Conservation (phyloP, 192 early-diverging fungal genomes). For the Chytriomyces sp. region DNA sequence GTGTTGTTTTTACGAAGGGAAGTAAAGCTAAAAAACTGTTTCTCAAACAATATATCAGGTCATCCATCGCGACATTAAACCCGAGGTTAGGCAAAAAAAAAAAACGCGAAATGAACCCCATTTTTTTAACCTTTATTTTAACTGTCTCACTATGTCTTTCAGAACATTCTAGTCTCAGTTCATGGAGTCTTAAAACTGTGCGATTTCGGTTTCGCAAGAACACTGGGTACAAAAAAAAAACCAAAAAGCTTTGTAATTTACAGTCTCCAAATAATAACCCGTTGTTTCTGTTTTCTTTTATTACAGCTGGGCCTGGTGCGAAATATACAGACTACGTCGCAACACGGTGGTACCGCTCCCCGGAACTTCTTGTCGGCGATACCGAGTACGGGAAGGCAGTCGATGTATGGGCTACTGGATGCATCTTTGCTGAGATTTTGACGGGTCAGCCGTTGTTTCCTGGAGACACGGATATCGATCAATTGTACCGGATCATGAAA, state of each 20-base stretch:
- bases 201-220: conserved; percentile 71
- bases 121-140: too few species aligned
- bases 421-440: conserved; percentile 68
- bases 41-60: conserved; percentile 38
- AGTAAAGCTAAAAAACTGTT: neutral
- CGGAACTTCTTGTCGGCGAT: conserved; percentile 66
- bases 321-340: conserved; percentile 73
- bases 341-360: conserved; percentile 67
- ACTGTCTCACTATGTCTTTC: too few species aligned
- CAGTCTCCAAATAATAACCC: too few species aligned
- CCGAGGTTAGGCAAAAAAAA: conserved; percentile 49
- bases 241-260: conserved; percentile 31
- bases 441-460: conserved; percentile 71
- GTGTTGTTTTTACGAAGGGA: neutral
- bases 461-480: conserved; percentile 70
- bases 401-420: conserved; percentile 71
- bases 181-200: conserved; percentile 67
- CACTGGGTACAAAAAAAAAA: conserved; percentile 49
- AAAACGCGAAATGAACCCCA: neutral
- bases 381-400: conserved; percentile 71
- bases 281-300: too few species aligned
- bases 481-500: conserved; percentile 70
- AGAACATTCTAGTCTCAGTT: conserved; percentile 66
- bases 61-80: conserved; percentile 71
- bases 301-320: conserved; percentile 64